Evolutionary conservation across 148 eudicot genomes (phyloP), one percentile per base, ranked within the genome.

Genomic region (Mesembryanthemum crystallinum): DNA sequence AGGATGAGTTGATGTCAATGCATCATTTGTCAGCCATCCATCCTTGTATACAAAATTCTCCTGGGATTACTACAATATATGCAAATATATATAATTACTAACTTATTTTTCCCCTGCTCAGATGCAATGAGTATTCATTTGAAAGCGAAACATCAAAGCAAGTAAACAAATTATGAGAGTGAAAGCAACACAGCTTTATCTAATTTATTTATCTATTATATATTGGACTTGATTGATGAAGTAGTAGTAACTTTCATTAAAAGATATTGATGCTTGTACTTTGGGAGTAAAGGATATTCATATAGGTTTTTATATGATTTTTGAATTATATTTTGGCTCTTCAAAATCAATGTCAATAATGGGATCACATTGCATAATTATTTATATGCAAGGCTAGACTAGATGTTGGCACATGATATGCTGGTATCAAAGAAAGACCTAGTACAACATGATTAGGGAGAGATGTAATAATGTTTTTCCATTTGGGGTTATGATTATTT

Each of bases 101-200:
- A 54, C 7, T n/a, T 21, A 23, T 12, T 27, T 33, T 54, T 27
- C 54, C 39, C 23, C 18, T 24, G 21, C 39, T 33, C 71, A 67
- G 55, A 39, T 67, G 58, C n/a, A n/a, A n/a, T n/a, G 5, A 39
- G 20, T n/a, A 64, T 64, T 64, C 76, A 27, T 23, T 55, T 71
- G 74, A 81, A 72, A 76, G 77, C 69, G 76, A 72, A 65, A 66
- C 73, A 59, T 66, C 76, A 66, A 51, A 49, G 55, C 73, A 57
- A 76, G 23, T 57, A 75, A 60, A 23, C 72, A 77, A 39, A 59
- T 77, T 45, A 59, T 69, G 47, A 45, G 74, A 25, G 35, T 72
- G 83, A 81, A 76, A 76, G 77, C 83, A 55, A 80, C 83, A 11
- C 42, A 66, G 59, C 67, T 12, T 66, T n/a, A 42, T 23, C 18